A percentile compares a stretch with the other conserved stretches of the same genome.
These are phyloP conservation scores for Fusarium chlamydosporum DNA, from an alignment of 2,329 filamentous ascomycete species.

Conservation along the genomic window DNA sequence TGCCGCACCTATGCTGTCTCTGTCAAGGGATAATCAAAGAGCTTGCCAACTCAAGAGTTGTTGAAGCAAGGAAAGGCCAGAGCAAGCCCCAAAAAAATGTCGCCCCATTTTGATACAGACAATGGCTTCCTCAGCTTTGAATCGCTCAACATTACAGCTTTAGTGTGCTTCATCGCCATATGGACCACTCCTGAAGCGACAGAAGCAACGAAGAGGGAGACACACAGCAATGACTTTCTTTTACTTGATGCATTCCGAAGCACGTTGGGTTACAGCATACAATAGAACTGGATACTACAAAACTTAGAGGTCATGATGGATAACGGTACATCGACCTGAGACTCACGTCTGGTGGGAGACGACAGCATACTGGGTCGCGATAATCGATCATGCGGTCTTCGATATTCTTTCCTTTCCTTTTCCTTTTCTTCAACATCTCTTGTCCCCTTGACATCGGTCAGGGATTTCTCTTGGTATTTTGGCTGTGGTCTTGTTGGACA, in stretches of 20 bases:
- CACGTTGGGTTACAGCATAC: neutral
- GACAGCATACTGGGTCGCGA: neutral
- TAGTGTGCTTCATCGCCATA: neutral
- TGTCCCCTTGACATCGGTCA: no score
- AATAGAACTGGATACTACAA: neutral
- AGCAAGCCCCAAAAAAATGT: neutral
- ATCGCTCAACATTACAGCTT: neutral
- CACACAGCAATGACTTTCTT: neutral
- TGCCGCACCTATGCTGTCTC: neutral
- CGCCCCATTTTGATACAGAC: neutral
- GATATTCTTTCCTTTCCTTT: neutral
- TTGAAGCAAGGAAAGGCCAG: neutral
- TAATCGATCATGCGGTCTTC: neutral
- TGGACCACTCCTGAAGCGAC: no score
- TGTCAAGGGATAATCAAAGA: neutral
- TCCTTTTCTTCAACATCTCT: neutral
- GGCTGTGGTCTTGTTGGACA: neutral
- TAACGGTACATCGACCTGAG: conserved; percentile 13
- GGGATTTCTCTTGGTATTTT: neutral
- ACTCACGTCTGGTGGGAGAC: neutral
- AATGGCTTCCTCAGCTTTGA: neutral
- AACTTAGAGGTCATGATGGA: conserved; percentile 8
- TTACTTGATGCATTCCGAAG: neutral
- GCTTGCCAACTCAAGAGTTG: no score
- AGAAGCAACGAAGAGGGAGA: no score